Base-by-base conservation (phyloP, 176 grass and related monocot genomes). In the Elaeis guineensis region DNA sequence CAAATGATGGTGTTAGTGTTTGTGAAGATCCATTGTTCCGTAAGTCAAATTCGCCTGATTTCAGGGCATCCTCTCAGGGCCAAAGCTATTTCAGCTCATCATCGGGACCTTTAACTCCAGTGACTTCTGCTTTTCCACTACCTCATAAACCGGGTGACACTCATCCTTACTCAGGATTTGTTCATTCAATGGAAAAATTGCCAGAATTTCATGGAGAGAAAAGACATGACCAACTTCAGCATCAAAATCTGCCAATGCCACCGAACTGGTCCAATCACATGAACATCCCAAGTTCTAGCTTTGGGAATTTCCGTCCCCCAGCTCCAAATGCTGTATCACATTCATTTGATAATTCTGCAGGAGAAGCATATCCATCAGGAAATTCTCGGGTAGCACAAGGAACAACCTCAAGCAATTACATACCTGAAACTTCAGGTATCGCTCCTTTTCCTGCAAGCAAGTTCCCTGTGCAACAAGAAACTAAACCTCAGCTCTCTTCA, bases 51-150 rank as follows among this genome's bases (percentile, higher is more conserved):
- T 67, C 52, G 16, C 65, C 72, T 59, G 72, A 82, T 59, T 77
- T 70, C 29, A 82, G 72, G 69, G 39, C 72, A 83, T 60, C 59
- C 23, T 59, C 76, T 51, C 79, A 77, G 69, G 75, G 19, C 63
- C 57, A 80, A 62, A 63, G 71, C 65, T 80, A 80, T 85, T 26
- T 82, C 44, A 19, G 9, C 9, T 48, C 79, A 70, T 79, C 72
- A 5, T 56, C 58, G 25, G 63, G 55, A 82, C 51, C 57, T 2
- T 69, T 60, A 65, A 59, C 63, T 52, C 74, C 74, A 52, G 24
- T 32, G 59, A 75, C 25, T 61, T 19, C 75, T 63, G 55, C 60
- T 66, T 70, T 82, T 65, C 7, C 70, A 66, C 60, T 68, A 3
- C 64, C 64, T 1, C 78, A 74, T 25, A 77, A 77, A 63, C 63